Evolutionary conservation across 2,329 filamentous ascomycete species (phyloP), one percentile per base, ranked within the genome.

Genomic region (Colletotrichum siamense): DNA sequence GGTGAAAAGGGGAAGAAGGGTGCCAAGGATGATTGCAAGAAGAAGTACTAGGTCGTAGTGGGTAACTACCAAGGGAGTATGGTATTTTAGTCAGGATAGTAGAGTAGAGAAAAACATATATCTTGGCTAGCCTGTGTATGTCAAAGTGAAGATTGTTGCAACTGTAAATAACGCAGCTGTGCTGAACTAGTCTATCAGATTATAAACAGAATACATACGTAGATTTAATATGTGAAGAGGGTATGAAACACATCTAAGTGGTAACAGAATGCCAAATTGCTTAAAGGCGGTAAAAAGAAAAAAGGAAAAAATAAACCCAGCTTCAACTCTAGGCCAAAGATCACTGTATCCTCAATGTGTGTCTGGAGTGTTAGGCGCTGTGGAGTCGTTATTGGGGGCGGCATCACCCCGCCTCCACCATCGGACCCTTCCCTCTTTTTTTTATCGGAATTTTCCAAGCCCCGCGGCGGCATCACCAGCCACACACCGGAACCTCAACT

Each of bases 361-460:
- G 39, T 44, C 39, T 44, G 18, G 39, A 44, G 39, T 49, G 3
- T 49, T 4, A 18, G 5, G 8, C 39, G 16, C 39, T 22, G n/a
- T 49, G 44, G 44, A 49, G 44, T 49, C 44, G 3, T 49, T 7
- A 13, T 22, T 22, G 9, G 18, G 18, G 16, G 18, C 9, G 39
- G 44, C 44, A 13, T 36, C 4, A 6, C 55, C 39, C 66, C 39
- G 71, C 71, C 71, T 49, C 66, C 71, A 44, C 71, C 30, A 70
- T 15, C 15, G 8, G 24, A 8, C 9, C 7, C 61, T 30, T 69
- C 7, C 22, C 34, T 55, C n/a, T 49, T 39, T 28, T 26, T 32
- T 39, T 55, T 49, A 24, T 16, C 65, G 16, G 36, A 34, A 7
- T 16, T 15, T 49, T 49, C 0, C 44, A 49, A 49, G 44, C 44